phyloP scores from a whole-genome alignment of 371 early-diverging fungal species.

The Mortierella polycephala region DNA sequence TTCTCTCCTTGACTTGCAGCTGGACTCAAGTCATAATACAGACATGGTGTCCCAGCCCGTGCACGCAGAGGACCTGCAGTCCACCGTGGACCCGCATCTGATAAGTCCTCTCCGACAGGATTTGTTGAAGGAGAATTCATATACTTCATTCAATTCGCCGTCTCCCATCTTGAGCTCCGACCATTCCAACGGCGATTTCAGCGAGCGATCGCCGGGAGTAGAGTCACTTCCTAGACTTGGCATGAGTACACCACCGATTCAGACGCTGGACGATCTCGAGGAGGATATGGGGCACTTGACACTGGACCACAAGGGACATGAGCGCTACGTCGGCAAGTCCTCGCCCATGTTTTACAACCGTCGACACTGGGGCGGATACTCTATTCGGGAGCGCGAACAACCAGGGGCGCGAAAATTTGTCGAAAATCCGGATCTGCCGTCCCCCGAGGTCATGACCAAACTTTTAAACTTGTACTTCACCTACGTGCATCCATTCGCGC shows the following conservation, averaged over 20 bases:
- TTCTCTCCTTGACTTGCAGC: slow-evolving; percentile 18
- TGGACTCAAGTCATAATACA: slow-evolving; percentile 24
- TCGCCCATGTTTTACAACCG: slow-evolving; percentile 42
- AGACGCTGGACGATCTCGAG: slow-evolving; percentile 28
- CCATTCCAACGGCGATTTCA: slow-evolving; percentile 18
- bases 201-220: slow-evolving; percentile 3
- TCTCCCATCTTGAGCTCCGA: slow-evolving; percentile 27
- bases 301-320: slow-evolving; percentile 25
- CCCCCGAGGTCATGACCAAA: slow-evolving; percentile 31
- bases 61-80: slow-evolving; percentile 10
- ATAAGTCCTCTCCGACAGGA: slow-evolving; percentile 14
- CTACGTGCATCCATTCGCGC: slow-evolving; percentile 63
- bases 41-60: slow-evolving; percentile 3
- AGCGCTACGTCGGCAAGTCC: slow-evolving; percentile 33
- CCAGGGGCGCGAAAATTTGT: slow-evolving; percentile 31
- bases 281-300: slow-evolving; percentile 38
- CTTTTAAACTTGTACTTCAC: slow-evolving; percentile 57
- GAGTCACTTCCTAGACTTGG: slow-evolving; percentile 17
- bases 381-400: slow-evolving; percentile 29
- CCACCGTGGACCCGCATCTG: slow-evolving; percentile 6
- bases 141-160: slow-evolving; percentile 15
- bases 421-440: slow-evolving; percentile 32
- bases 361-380: slow-evolving; percentile 28
- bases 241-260: slow-evolving; percentile 8
- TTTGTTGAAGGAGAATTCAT: slow-evolving; percentile 10